Percentiles rank a stretch among this genome's conserved stretches.
These are phyloP conservation scores for Chaetomium tenue DNA, from an alignment of 495 filamentous ascomycete species.

Conservation along the genomic window DNA sequence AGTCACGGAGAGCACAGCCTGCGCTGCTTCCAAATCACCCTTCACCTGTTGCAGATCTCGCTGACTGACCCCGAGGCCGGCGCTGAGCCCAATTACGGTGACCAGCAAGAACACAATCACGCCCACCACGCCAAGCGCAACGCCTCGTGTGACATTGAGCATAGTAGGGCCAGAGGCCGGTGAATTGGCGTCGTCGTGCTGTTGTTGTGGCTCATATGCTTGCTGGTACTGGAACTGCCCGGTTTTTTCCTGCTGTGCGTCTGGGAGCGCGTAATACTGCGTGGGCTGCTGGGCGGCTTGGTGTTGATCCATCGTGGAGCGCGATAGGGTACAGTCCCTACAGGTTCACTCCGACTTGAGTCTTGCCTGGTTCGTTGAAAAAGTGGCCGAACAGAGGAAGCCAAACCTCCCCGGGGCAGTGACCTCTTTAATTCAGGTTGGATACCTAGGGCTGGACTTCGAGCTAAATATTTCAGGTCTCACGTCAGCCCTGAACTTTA, in stretches of 20 bases:
- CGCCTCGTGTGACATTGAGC: conserved; percentile 26
- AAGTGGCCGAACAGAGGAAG: not conserved
- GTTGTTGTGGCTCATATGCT: conserved; percentile 3
- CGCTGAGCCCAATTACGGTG: conserved; percentile 31
- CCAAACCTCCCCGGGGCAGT: not conserved
- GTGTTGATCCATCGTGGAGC: not conserved
- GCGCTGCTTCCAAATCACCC: conserved; percentile 19
- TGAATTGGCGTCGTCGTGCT: not conserved
- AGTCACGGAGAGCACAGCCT: conserved; percentile 21
- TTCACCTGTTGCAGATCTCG: conserved; percentile 23
- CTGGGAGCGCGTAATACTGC: not conserved
- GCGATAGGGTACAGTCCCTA: too few relatives aligned
- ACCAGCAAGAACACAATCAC: conserved; percentile 19
- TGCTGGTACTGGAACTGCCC: not conserved
- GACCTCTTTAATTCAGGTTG: not conserved
- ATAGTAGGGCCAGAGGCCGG: not conserved
- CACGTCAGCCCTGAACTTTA: conserved; percentile 8
- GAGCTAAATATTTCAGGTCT: not conserved
- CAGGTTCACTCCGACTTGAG: too few relatives aligned
- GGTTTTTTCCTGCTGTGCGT: not conserved
- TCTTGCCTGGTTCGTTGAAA: too few relatives aligned
- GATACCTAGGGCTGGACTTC: not conserved
- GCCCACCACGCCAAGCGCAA: conserved; percentile 19
- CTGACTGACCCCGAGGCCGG: conserved; percentile 36
- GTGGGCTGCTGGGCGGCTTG: not conserved